A percentile compares a stretch with the other conserved stretches of the same genome.
Evolutionary conservation across 2,329 filamentous ascomycete genomes (phyloP).

Genomic region (Pseudogymnoascus sp.): DNA sequence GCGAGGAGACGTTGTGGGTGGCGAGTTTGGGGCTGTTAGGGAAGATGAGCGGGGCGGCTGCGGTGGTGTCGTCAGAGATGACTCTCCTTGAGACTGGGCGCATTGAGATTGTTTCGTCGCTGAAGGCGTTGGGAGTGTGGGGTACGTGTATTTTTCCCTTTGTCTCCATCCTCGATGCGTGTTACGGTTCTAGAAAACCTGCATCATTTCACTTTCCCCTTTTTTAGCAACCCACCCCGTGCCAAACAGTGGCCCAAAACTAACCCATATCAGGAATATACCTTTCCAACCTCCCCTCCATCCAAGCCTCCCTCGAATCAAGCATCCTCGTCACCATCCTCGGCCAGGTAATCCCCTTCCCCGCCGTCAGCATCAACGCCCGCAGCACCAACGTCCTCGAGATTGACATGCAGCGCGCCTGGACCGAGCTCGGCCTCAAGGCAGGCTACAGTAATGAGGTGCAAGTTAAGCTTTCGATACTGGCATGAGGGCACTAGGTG

Average conservation of each 20-base stretch:
- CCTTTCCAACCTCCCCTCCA: constrained; percentile 57
- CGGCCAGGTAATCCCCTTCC: constrained; percentile 57
- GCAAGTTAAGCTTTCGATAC: constrained; percentile 39
- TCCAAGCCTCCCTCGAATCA: constrained; percentile 43
- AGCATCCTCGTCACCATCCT: constrained; percentile 70
- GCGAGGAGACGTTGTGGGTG: constrained; percentile 40
- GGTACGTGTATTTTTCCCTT: constrained; percentile 39
- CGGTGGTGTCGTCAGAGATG: constrained; percentile 56
- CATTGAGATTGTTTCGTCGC: constrained; percentile 54
- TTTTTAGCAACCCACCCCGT: neutral
- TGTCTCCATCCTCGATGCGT: neutral
- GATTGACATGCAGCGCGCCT: constrained; percentile 69
- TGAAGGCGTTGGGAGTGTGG: constrained; percentile 73
- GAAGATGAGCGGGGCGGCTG: constrained; percentile 86
- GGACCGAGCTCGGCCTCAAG: constrained; percentile 63
- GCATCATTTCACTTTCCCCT: neutral
- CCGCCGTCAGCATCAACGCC: constrained; percentile 54
- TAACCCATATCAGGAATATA: constrained; percentile 54
- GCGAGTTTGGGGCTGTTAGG: constrained; percentile 70
- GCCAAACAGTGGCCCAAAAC: neutral
- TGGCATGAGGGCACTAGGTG: neutral
- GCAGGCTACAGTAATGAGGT: constrained; percentile 77
- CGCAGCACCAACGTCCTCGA: constrained; percentile 56
- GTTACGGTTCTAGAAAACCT: neutral
- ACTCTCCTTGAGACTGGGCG: constrained; percentile 50